A percentile compares a stretch with the other conserved stretches of the same genome.
Evolutionary conservation across 2,329 filamentous ascomycete species (phyloP).

Genomic region (Gyromitra esculenta): DNA sequence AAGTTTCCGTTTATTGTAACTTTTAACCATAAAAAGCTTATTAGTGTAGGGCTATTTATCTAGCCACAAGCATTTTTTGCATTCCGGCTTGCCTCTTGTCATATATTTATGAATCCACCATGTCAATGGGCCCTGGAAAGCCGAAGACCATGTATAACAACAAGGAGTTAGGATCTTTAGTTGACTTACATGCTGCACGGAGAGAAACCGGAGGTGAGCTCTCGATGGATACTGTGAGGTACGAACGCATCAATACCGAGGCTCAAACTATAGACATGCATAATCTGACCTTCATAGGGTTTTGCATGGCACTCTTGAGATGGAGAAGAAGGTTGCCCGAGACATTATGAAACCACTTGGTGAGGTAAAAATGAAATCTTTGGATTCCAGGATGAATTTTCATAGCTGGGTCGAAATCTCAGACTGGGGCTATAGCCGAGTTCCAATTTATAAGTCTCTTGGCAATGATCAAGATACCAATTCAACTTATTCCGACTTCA

Average conservation of each 20-base stretch:
- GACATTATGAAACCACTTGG: conserved; percentile 50
- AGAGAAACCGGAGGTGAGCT: conserved; percentile 30
- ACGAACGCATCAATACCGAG: conserved; percentile 2
- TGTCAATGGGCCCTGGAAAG: conserved; percentile 13
- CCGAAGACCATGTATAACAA: conserved; percentile 33
- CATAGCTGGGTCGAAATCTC: conserved; percentile 43
- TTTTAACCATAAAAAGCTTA: conserved; percentile 17
- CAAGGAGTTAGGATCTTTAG: conserved; percentile 37
- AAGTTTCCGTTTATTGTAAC: conserved; percentile 7
- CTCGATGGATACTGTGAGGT: conserved; percentile 51
- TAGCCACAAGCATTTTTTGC: conserved; percentile 41
- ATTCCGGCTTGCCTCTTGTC: conserved; percentile 46
- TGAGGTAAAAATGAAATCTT: conserved; percentile 47
- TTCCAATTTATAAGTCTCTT: conserved; percentile 42
- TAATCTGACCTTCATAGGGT: conserved; percentile 27
- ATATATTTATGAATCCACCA: conserved; percentile 42
- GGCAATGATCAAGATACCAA: conserved; percentile 11
- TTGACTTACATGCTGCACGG: conserved; percentile 29
- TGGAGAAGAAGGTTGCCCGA: conserved; percentile 45
- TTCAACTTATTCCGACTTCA: conserved; percentile 44
- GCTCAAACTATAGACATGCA: not conserved
- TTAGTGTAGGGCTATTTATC: conserved; percentile 41
- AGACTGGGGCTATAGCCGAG: conserved; percentile 47
- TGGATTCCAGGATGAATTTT: conserved; percentile 45
- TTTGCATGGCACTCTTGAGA: conserved; percentile 42